A percentile compares a stretch with the other conserved stretches of the same genome.
phyloP scores from a whole-genome alignment of 2,329 filamentous ascomycete genomes.

The Fusarium pseudonygamai region DNA sequence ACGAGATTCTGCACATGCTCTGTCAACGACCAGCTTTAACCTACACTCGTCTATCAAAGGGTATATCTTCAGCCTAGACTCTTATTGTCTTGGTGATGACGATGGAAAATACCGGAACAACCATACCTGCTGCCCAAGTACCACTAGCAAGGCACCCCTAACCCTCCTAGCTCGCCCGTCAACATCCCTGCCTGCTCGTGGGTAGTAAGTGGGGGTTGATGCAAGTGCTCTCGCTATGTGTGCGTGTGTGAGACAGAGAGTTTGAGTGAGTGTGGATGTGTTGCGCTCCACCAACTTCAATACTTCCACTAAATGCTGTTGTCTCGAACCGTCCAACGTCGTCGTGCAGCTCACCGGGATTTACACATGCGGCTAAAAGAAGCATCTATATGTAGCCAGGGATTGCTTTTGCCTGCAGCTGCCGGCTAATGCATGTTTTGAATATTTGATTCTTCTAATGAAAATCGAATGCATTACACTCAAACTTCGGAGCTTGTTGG shows the following conservation, averaged over 20 bases:
- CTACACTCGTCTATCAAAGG: neutral
- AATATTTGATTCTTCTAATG: constrained; percentile 41
- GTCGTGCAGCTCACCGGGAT: constrained; percentile 22
- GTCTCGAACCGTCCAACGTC: constrained; percentile 37
- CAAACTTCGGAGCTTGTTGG: neutral
- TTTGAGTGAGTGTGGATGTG: constrained; percentile 16
- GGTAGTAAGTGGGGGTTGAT: constrained; percentile 42
- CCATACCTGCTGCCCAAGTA: constrained; percentile 20
- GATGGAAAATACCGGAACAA: constrained; percentile 39
- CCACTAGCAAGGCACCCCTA: constrained; percentile 7
- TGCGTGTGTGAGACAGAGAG: neutral
- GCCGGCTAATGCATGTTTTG: constrained; percentile 24
- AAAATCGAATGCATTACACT: constrained; percentile 20
- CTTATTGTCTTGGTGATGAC: constrained; percentile 6
- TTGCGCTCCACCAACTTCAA: constrained; percentile 18
- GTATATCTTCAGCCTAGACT: neutral
- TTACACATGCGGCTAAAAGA: constrained; percentile 42
- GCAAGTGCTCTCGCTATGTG: constrained; percentile 32
- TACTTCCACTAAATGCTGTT: constrained; percentile 25
- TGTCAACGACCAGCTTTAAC: neutral
- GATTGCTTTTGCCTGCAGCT: constrained; percentile 23
- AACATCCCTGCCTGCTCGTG: constrained; percentile 39
- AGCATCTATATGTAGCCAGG: constrained; percentile 39
- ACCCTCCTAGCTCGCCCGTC: constrained; percentile 20
- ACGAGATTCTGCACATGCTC: neutral